Evolutionary conservation across 1,139 yeast species (phyloP), one percentile per base, ranked within the genome.

Genomic region (Lodderomyces margitis): DNA sequence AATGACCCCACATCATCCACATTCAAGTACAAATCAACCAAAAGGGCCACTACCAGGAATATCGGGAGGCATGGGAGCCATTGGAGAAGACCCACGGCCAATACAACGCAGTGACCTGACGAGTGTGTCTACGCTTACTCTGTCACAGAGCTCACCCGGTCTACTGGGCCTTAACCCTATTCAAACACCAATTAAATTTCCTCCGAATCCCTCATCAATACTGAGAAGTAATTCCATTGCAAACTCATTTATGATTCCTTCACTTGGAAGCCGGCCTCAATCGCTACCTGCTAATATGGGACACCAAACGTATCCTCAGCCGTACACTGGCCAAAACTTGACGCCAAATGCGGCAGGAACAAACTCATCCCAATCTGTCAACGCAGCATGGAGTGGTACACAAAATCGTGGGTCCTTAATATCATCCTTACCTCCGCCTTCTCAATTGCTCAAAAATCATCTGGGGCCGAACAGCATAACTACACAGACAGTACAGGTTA

Each of bases 51-150:
- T 21, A 34, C 16, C 36, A 34, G 28, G 20, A 21, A 24, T 23
- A 15, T 12, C 37, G 7, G 14, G 40, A 10, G 17, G 36, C 20
- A n/a, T 31, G 15, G 10, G 33, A 16, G 11, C 37, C 4, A 15
- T 15, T 15, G 32, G 32, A 5, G 32, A 28, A 3, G 32, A 28
- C 10, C 3, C 19, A 11, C 27, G n/a, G 3, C 41, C 20, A 8
- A 17, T n/a, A 5, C 32, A 28, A n/a, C 19, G 32, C 32, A 28
- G 32, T 15, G 32, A 28, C 16, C 32, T 28, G 32, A 8, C 32
- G 19, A 15, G 32, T 15, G 16, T 28, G 5, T 28, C 32, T n/a
- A 28, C 32, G 5, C 14, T 28, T 15, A n/a, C 19, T 15, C 32
- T 28, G 32, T 8, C 32, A 4, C 14, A 15, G 10, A 28, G 15